Base-by-base conservation (phyloP, 2,329 filamentous ascomycete genomes). In the Proliferodiscus dingleyae region DNA sequence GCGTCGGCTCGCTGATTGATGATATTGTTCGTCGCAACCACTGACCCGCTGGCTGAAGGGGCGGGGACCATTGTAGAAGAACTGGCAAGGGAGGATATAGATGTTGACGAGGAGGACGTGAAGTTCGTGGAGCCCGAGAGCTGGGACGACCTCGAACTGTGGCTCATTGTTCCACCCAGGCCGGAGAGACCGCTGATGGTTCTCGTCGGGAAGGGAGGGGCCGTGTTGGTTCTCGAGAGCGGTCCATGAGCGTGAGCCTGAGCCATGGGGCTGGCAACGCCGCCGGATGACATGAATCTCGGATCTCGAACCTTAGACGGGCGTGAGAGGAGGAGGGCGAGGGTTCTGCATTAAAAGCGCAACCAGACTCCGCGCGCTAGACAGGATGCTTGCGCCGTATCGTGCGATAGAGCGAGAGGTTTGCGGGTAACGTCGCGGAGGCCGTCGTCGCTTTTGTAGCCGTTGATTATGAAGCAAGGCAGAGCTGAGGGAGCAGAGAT, bases 1-100 rank as follows among this genome's bases (percentile, higher is more conserved):
- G 93, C 90, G 65, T 95, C 90, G 64, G 90, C 93, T 65, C 88
- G 87, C 68, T 91, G 87, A 70, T 98, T 98, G 74, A 98, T 95
- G 66, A 98, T 95, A 67, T 95, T 96, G 66, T 87, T 79, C 49
- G 86, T 89, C 50, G 89, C 86, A 60, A 88, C 71, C 51, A 90
- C 78, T 49, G 79, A 79, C 49, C 73, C 78, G 37, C 74, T 70
- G 46, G 64, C 57, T 16, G 67, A 66, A 13, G 68, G 67, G 37
- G n/a, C n/a, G n/a, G 64, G 47, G 40, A 63, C 58, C 41, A 66
- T 47, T n/a, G 64, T 65, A 38, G 54, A 49, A 23, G 57, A 60
- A 42, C 57, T 62, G 23, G 50, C 55, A 54, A 61, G 59, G 21
- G 60, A 58, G 21, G 61, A 60, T n/a, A 64, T 49, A 15, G 63